Base-by-base conservation (phyloP, 139 green algal species). In the Coelastrella sp. region DNA sequence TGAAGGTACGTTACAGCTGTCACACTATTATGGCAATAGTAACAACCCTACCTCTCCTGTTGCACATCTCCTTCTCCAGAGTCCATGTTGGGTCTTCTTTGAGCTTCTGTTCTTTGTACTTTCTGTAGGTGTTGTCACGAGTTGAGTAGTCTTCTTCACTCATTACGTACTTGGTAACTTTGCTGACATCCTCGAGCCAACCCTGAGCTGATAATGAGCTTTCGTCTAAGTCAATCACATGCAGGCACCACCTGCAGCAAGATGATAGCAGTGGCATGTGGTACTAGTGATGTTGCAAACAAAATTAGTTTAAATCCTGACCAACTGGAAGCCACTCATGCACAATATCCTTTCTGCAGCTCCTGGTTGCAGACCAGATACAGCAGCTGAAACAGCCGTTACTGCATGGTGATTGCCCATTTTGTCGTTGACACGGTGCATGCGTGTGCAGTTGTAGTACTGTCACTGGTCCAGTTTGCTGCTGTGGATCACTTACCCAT, bases 181-280 rank as follows among this genome's bases (percentile, higher is more conserved):
- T 96, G 71, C 89, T 96, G 0, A 95, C 95, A 93, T 99, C 98
- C 90, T 99, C 98, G 88, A 99, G 95, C 97, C 98, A 99, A 7
- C 98, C 98, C 76, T 96, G 92, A 32, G 95, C 95, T 16, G 95
- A 97, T 5, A 96, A 74, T 0, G 97, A 99, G 17, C 83, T 92
- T 3, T 97, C 97, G 91, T 99, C 97, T 6, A 91, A 95, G 91
- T 99, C 98, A 16, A 97, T 94, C 61, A 99, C 91, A 85, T 99
- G 98, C 54, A 99, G 71, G 10, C 90, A 93, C 73, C 88, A 97
- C 65, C 95, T 96, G 93, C n/a, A 59, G 47, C 57, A 60, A 7
- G 13, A 78, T 7, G 47, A 80, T 5, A 76, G 23, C 84, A 89
- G 68, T 10, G 56, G 6, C 58, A 22, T 71, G 17, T 54, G 82